Evolutionary conservation across 371 early-diverging fungal genomes (phyloP), one percentile per base, ranked within the genome.

Genomic region (Apophysomyces variabilis): DNA sequence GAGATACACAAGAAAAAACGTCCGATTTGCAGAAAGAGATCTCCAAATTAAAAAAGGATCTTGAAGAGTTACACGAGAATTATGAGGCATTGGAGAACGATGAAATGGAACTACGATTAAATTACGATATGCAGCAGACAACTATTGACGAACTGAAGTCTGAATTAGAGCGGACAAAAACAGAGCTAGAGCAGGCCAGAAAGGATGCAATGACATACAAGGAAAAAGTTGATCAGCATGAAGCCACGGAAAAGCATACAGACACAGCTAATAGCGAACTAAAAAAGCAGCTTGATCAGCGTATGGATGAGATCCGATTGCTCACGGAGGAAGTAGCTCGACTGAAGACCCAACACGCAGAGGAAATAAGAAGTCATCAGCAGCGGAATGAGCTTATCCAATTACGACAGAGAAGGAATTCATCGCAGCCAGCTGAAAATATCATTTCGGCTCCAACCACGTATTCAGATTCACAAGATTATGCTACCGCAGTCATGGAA

Each of bases 61-160:
- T 50, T 7, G 21, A 50, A 26, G 21, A 7, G 9, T 5, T 21
- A 8, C 54, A 21, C 8, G 54, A 50, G 5, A 21, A 16, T 5
- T 9, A 50, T 50, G 54, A 50, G 21, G 9, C 54, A 21, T 21
- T 50, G 21, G 54, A 50, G 21, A 50, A 50, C 16, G 54, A 50
- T 5, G 54, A 50, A 50, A 50, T 50, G 54, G 54, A 50, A 21
- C 8, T 50, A 21, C 54, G 54, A 7, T 3, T 50, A 9, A 50
- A 50, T 21, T 50, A 50, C 21, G 54, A 50, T 50, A 50, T 50
- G 54, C 54, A 50, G 54, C 54, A 50, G 11, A 50, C 54, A 16
- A 50, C 54, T 7, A 50, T 50, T 18, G 54, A 50, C 21, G 54
- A 50, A 5, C 16, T 50, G 54, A 50, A 50, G 16, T 5, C 21